Evolutionary conservation across 768 basidiomycete species (phyloP).

Genomic region (Leccinum subtestaceum): DNA sequence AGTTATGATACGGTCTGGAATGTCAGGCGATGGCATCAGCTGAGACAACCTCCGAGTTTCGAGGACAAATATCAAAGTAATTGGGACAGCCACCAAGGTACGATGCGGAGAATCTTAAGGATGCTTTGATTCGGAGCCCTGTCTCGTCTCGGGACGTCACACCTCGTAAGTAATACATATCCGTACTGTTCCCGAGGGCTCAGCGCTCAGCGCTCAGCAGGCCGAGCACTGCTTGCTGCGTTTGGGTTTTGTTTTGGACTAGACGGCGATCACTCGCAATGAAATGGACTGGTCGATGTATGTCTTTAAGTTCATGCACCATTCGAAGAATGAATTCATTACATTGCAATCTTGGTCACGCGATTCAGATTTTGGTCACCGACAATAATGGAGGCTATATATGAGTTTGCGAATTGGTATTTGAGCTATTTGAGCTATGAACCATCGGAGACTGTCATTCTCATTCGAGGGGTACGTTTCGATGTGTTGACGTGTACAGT

Average conservation of each 20-base stretch:
- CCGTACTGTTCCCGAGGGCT: not conserved
- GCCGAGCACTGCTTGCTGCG: not conserved
- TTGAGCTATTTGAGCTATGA: not conserved
- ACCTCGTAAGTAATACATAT: not conserved
- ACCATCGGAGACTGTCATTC: not conserved
- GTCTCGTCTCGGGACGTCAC: not conserved
- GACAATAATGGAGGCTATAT: not conserved
- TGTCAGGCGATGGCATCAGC: not conserved
- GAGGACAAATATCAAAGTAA: not conserved
- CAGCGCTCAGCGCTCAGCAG: too few relatives aligned
- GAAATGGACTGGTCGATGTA: not conserved
- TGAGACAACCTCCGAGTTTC: not conserved
- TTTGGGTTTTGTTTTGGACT: not conserved
- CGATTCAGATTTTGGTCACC: constrained; percentile 7
- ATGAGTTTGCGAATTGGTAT: not conserved
- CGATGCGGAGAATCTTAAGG: not conserved
- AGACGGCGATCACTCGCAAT: not conserved
- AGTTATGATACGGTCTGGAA: not conserved
- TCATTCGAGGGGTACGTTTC: not conserved
- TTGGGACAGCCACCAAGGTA: not conserved
- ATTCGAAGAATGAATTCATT: not conserved
- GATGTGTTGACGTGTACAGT: not conserved
- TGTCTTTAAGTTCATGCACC: not conserved
- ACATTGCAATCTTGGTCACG: constrained; percentile 5
- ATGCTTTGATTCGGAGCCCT: not conserved